Conservation (phyloP, 208 protist genomes). For the Trypanosomatidae sp. region DNA sequence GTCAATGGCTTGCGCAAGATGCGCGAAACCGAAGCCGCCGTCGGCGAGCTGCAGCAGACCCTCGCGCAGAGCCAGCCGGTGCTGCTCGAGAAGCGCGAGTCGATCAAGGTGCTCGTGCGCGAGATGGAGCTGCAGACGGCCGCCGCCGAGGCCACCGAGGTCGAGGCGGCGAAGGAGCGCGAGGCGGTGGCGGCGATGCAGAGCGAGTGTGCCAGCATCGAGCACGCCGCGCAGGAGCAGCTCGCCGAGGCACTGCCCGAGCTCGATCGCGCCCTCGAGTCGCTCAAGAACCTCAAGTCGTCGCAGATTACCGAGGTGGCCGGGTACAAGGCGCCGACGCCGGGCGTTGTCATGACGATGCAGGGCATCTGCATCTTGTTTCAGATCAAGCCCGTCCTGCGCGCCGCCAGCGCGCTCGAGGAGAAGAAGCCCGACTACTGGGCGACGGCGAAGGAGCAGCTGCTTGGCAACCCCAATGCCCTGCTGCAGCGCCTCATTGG, state of each 20-base stretch:
- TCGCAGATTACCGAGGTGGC: slow-evolving; percentile 96
- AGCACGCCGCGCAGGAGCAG: slow-evolving; percentile 91
- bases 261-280: slow-evolving; percentile 91
- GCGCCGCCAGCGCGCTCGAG: slow-evolving; percentile 90
- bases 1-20: slow-evolving; percentile 94
- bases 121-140: slow-evolving; percentile 91
- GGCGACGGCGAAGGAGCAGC: slow-evolving; percentile 87
- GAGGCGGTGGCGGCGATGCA: slow-evolving; percentile 88
- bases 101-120: slow-evolving; percentile 91
- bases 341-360: slow-evolving; percentile 95
- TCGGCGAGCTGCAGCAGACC: slow-evolving; percentile 88
- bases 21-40: slow-evolving; percentile 86
- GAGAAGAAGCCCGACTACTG: slow-evolving; percentile 96
- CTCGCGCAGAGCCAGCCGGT: slow-evolving; percentile 93
- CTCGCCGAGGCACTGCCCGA: slow-evolving; percentile 95
- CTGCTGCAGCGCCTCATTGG: slow-evolving; percentile 90
- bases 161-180: slow-evolving; percentile 87
- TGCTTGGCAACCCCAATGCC: slow-evolving; percentile 84
- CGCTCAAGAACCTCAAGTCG: slow-evolving; percentile 93
- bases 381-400: slow-evolving; percentile 93
- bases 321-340: slow-evolving; percentile 91
- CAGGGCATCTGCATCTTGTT: slow-evolving; percentile 97
- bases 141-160: slow-evolving; percentile 88
- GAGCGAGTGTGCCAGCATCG: slow-evolving; percentile 88
- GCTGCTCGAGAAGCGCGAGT: slow-evolving; percentile 86